phyloP scores from a whole-genome alignment of 164 flowering plant species.

The Magnolia officinalis region DNA sequence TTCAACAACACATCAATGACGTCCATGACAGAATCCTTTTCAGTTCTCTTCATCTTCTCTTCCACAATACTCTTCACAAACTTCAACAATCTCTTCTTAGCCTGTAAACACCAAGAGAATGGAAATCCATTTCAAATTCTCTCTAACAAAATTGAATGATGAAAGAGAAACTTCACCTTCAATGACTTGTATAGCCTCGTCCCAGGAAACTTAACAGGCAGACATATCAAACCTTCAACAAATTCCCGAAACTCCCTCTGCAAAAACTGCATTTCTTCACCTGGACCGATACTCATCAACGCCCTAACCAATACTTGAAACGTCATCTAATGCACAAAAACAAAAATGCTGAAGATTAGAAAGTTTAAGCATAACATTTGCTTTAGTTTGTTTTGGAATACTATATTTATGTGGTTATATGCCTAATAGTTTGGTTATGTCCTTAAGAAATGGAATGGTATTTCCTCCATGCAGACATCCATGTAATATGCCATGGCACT shows the following conservation, averaged over 20 bases:
- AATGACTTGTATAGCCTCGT: conserved; percentile 70
- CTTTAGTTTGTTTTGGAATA: too few relatives aligned
- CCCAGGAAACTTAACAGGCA: conserved; percentile 89
- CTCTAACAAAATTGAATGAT: neutral
- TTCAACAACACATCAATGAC: conserved; percentile 58
- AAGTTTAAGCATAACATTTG: too few relatives aligned
- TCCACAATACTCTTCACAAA: conserved; percentile 55
- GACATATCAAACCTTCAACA: conserved; percentile 73
- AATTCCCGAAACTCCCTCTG: conserved; percentile 72
- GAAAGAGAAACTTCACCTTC: conserved; percentile 43
- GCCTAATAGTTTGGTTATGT: too few relatives aligned
- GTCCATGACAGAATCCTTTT: conserved; percentile 29
- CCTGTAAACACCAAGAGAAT: conserved; percentile 34
- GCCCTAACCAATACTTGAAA: conserved; percentile 70
- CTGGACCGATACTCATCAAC: conserved; percentile 68
- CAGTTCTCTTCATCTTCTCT: conserved; percentile 35
- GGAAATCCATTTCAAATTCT: neutral
- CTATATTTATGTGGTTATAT: too few relatives aligned
- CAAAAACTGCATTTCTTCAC: conserved; percentile 61
- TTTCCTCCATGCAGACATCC: neutral
- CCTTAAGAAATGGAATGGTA: too few relatives aligned
- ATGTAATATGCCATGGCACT: neutral
- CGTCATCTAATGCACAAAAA: conserved; percentile 44
- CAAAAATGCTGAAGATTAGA: too few relatives aligned
- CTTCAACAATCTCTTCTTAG: conserved; percentile 62